Conservation (phyloP, 805 yeast species). For the Deakozyma indianensis region DNA sequence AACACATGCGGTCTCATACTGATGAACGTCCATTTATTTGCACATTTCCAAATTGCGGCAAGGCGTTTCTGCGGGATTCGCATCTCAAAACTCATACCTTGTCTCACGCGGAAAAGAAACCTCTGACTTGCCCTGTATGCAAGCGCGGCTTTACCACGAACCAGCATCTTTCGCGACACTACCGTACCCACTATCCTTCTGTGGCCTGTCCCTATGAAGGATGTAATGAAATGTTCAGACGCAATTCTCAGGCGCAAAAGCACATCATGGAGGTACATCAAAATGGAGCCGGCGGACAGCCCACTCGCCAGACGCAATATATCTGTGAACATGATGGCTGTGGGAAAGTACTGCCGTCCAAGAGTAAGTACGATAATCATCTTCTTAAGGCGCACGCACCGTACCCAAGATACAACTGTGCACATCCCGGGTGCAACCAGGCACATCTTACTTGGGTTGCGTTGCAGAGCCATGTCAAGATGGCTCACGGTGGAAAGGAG, state of each 20-base stretch:
- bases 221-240: conserved; percentile 57
- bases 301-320: conserved; percentile 11
- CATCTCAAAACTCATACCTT: conserved; percentile 64
- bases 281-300: conserved; percentile 38
- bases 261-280: conserved; percentile 53
- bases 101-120: conserved; percentile 53
- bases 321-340: conserved; percentile 28
- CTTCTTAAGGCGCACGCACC: conserved; percentile 26
- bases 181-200: conserved; percentile 60
- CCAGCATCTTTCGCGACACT: conserved; percentile 78
- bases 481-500: conserved; percentile 35
- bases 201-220: conserved; percentile 44
- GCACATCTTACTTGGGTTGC: conserved; percentile 57
- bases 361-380: conserved; percentile 54
- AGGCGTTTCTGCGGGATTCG: conserved; percentile 58
- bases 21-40: conserved; percentile 70
- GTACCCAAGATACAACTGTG: conserved; percentile 11
- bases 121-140: conserved; percentile 59
- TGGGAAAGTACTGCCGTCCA: conserved; percentile 46
- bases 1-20: conserved; percentile 66
- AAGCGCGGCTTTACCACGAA: conserved; percentile 66
- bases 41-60: conserved; percentile 34
- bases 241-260: conserved; percentile 60
- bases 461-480: conserved; percentile 53
- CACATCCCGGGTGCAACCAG: conserved; percentile 29